Evolutionary conservation across 441 rosid species (phyloP), one percentile per base, ranked within the genome.

Genomic region (Omphalea diandra): DNA sequence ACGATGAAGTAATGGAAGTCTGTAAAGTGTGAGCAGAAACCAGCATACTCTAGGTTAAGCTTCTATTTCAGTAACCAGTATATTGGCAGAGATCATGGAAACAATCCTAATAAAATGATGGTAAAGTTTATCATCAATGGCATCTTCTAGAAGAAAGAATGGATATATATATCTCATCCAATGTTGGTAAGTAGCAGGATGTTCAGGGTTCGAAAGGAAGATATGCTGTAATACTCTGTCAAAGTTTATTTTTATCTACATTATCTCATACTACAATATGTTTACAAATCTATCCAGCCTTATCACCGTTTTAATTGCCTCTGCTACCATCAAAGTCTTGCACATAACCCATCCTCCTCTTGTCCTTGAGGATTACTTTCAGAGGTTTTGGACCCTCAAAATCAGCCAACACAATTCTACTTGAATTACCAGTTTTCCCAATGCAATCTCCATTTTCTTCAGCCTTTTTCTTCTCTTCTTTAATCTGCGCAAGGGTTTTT

Each of bases 361-460:
- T 87, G 66, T 73, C 83, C 77, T 80, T 71, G 27, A 87, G 87
- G 67, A 87, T 85, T 81, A 84, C 88, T 64, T 80, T 78, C 73
- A 85, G 75, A 67, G 86, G 83, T 52, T 84, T 87, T 29, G 92
- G 88, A 14, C 84, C 83, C 64, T 79, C 70, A 73, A 87, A 87
- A 71, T 81, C 84, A 33, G 75, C 73, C 26, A 46, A 41, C 17
- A 41, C 40, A 29, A 61, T 66, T 57, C 41, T 44, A 32, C 67
- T 53, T 20, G 70, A 63, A 70, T 59, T 38, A 54, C 53, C 66
- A 31, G 31, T 29, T 58, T 67, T 73, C 33, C 63, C 72, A 15
- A 35, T 55, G 69, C 0, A 32, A 36, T 68, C 60, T 35, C 58
- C 68, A 36, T 63, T 71, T 60, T 55, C 80, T 56, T 73, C 71